A percentile compares a stretch with the other conserved stretches of the same genome.
These are phyloP conservation scores for Tuber microsphaerosporum DNA, from an alignment of 495 filamentous ascomycete genomes.

Conservation along the genomic window DNA sequence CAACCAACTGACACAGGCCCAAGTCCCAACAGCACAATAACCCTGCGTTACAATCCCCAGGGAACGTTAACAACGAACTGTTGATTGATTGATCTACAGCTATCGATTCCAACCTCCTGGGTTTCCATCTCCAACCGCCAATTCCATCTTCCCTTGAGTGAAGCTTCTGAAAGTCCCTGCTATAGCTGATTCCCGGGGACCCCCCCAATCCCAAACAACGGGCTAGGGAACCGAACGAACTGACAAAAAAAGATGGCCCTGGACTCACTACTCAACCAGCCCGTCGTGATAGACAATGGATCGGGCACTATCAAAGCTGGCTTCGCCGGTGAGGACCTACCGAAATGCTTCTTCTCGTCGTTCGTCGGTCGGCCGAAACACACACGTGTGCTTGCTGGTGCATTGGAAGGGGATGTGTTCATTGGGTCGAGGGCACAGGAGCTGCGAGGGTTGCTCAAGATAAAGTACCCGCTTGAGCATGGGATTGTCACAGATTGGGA, in stretches of 20 bases:
- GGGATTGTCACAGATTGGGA: constrained; percentile 99
- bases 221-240: neutral
- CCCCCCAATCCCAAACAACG: neutral
- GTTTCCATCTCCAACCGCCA: neutral
- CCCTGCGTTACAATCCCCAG: neutral
- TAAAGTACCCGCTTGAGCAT: constrained; percentile 99
- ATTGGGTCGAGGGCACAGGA: constrained; percentile 76
- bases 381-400: constrained; percentile 87
- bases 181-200: neutral
- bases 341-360: constrained; percentile 96
- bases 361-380: constrained; percentile 97
- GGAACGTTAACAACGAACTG: neutral
- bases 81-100: neutral
- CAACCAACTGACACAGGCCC: neutral
- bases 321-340: constrained; percentile 90
- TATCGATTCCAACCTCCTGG: neutral
- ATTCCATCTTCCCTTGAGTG: neutral
- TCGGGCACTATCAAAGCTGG: constrained; percentile 95
- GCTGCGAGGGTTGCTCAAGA: constrained; percentile 91
- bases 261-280: constrained; percentile 88
- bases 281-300: constrained; percentile 98
- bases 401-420: constrained; percentile 93
- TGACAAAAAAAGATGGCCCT: constrained; percentile 32
- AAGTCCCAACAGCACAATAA: neutral
- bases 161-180: neutral